Percentiles rank a stretch among this genome's conserved stretches.
These are phyloP conservation scores for Starmerella cellae DNA, from an alignment of 805 yeast genomes.

Conservation along the genomic window DNA sequence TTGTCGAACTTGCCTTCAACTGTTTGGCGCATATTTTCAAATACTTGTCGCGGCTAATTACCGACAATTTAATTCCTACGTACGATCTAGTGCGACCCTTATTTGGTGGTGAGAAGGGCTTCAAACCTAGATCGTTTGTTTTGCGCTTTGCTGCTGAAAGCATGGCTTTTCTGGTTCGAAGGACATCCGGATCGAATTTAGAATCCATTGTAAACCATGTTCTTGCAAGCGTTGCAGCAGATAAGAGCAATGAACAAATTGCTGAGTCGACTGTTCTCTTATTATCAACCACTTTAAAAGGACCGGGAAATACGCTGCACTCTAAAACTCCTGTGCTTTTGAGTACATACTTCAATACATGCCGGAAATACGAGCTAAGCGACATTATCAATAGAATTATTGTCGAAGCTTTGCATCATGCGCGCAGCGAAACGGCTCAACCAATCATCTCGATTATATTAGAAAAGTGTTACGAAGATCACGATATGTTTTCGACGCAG, in stretches of 20 bases:
- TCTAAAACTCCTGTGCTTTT: constrained; percentile 50
- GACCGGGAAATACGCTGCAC: constrained; percentile 60
- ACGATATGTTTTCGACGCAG: neutral
- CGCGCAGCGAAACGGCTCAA: constrained; percentile 23
- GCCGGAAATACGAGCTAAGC: neutral
- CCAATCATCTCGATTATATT: constrained; percentile 20
- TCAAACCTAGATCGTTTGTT: constrained; percentile 36
- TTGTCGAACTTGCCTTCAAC: constrained; percentile 74
- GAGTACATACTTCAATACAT: neutral
- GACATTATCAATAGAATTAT: constrained; percentile 14
- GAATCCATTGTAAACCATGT: constrained; percentile 33
- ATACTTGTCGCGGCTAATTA: constrained; percentile 55
- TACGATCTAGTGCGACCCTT: constrained; percentile 52
- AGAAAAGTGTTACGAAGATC: neutral
- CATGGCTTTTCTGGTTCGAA: constrained; percentile 66
- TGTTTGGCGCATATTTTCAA: constrained; percentile 80
- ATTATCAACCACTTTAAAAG: constrained; percentile 59
- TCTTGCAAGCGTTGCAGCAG: constrained; percentile 24
- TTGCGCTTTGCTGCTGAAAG: constrained; percentile 85
- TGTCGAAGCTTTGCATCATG: constrained; percentile 26
- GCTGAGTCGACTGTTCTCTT: constrained; percentile 46
- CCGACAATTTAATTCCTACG: constrained; percentile 55
- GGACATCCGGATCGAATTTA: constrained; percentile 41
- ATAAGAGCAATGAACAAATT: constrained; percentile 35
- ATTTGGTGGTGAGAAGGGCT: constrained; percentile 34